Evolutionary conservation across 768 basidiomycete species (phyloP).

Genomic region (Tremella mesenterica): DNA sequence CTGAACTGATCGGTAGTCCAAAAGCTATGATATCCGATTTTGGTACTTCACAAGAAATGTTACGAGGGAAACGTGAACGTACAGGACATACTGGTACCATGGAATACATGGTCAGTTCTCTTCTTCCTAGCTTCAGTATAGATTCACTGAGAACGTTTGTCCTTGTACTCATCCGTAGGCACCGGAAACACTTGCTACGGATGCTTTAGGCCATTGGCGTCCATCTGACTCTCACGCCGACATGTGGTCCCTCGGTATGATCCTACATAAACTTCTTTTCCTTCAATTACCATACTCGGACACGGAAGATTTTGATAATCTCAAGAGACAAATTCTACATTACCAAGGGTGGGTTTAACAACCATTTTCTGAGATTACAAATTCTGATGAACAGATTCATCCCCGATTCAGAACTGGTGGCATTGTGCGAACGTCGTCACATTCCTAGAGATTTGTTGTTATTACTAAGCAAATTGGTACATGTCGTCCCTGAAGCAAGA

Average conservation of each 20-base stretch:
- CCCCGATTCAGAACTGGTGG: slow-evolving; percentile 51
- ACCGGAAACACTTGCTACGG: slow-evolving; percentile 71
- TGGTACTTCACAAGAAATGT: slow-evolving; percentile 86
- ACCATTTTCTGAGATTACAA: background rate
- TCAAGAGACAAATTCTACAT: slow-evolving; percentile 63
- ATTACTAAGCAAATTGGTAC: slow-evolving; percentile 63
- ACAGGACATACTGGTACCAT: slow-evolving; percentile 96
- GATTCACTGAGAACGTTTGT: background rate
- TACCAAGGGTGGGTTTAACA: slow-evolving; percentile 60
- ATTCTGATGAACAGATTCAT: slow-evolving; percentile 47
- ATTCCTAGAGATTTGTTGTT: slow-evolving; percentile 63
- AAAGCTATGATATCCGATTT: slow-evolving; percentile 93
- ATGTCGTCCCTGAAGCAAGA: slow-evolving; percentile 55
- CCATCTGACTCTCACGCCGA: slow-evolving; percentile 81
- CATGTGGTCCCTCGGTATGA: slow-evolving; percentile 97
- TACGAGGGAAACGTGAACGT: slow-evolving; percentile 58
- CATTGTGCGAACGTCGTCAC: slow-evolving; percentile 61
- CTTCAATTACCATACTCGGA: slow-evolving; percentile 78
- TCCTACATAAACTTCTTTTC: slow-evolving; percentile 85
- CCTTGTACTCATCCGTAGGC: slow-evolving; percentile 43
- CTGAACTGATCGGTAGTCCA: slow-evolving; percentile 52
- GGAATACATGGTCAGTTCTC: slow-evolving; percentile 48
- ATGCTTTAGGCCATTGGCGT: slow-evolving; percentile 57
- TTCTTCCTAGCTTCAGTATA: too few species aligned
- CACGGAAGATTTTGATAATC: slow-evolving; percentile 56